phyloP scores from a whole-genome alignment of 1,139 yeast species.

The Eremothecium cymbalariae region DNA sequence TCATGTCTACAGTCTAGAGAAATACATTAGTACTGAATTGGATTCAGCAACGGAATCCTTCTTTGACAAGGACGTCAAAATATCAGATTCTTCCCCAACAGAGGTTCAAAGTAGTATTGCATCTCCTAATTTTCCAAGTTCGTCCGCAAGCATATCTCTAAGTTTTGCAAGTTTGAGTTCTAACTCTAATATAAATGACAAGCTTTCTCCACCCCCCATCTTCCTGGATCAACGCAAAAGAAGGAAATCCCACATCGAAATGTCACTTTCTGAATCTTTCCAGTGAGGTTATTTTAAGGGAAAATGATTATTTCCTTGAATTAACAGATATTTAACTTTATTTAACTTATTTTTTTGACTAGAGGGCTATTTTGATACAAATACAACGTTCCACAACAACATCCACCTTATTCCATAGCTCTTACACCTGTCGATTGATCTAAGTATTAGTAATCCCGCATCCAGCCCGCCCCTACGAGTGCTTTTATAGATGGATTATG shows the following conservation, averaged over 20 bases:
- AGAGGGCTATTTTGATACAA: too few relatives aligned
- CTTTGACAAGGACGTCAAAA: conserved; percentile 8
- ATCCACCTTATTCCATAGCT: too few relatives aligned
- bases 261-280: conserved; percentile 22
- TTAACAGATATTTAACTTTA: too few relatives aligned
- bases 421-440: too few relatives aligned
- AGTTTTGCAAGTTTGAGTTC: conserved; percentile 1
- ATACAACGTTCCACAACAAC: too few relatives aligned
- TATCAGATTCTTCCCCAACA: conserved; percentile 1
- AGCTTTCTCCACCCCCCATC: conserved; percentile 6
- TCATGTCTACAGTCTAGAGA: conserved; percentile 27
- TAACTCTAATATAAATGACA: background rate
- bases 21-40: conserved; percentile 24
- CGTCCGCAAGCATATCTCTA: conserved; percentile 2
- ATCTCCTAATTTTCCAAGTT: conserved; percentile 7
- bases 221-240: conserved; percentile 11
- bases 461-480: too few relatives aligned
- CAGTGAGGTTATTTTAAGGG: too few relatives aligned
- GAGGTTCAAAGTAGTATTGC: conserved; percentile 2
- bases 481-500: too few relatives aligned
- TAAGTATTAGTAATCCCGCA: too few relatives aligned
- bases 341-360: too few relatives aligned
- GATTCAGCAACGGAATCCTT: conserved; percentile 19
- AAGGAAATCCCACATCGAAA: conserved; percentile 23
- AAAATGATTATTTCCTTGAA: too few relatives aligned